phyloP scores from a whole-genome alignment of 192 early-diverging fungal genomes.

The Gigaspora rosea region DNA sequence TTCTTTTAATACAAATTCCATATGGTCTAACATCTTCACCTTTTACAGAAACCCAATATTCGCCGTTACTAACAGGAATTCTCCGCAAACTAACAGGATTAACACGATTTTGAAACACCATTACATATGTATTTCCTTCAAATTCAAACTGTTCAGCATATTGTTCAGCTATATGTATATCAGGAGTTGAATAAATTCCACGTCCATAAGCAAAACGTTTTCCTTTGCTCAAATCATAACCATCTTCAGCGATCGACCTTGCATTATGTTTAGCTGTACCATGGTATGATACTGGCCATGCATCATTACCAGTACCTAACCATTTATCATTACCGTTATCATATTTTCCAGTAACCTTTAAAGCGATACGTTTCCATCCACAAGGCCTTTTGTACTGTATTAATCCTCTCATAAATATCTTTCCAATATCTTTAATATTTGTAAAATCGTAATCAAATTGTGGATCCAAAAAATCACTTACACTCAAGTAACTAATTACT shows the following conservation, averaged over 20 bases:
- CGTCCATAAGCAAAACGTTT: not conserved
- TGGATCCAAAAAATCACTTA: not conserved
- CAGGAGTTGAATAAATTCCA: slow-evolving; percentile 14
- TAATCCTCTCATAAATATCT: not conserved
- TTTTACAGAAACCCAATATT: not conserved
- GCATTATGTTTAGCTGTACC: slow-evolving; percentile 27
- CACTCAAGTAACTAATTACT: not conserved
- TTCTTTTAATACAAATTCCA: slow-evolving; percentile 18
- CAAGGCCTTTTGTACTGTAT: slow-evolving; percentile 19
- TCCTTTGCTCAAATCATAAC: not conserved
- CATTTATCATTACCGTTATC: slow-evolving; percentile 23
- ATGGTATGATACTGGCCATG: slow-evolving; percentile 30
- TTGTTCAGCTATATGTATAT: not conserved
- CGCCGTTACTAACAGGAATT: not conserved
- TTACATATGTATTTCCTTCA: not conserved
- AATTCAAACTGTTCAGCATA: not conserved
- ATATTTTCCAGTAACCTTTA: slow-evolving; percentile 26
- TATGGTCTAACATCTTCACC: slow-evolving; percentile 8
- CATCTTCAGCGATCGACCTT: slow-evolving; percentile 19
- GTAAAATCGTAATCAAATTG: slow-evolving; percentile 22
- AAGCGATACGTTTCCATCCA: slow-evolving; percentile 21
- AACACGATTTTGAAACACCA: slow-evolving; percentile 18
- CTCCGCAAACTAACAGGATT: not conserved
- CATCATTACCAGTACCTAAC: not conserved
- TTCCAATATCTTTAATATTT: slow-evolving; percentile 4